Percentiles rank a stretch among this genome's conserved stretches.
phyloP scores from a whole-genome alignment of 1,139 yeast species.

The Nakaseomyces bracarensis region DNA sequence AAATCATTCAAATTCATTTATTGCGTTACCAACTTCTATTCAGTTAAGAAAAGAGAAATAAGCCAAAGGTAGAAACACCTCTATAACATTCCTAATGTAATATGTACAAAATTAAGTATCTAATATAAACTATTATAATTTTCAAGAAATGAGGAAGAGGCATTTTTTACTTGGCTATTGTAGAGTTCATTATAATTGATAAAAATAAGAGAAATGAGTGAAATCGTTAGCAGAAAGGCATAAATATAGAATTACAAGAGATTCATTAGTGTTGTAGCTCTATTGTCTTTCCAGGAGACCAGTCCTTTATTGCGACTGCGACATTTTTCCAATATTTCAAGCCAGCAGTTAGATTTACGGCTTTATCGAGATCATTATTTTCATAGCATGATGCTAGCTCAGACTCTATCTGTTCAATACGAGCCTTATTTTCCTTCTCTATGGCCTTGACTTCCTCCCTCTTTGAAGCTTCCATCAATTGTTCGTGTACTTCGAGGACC shows the following conservation, averaged over 20 bases:
- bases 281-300: constrained; percentile 67
- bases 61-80: too few relatives aligned
- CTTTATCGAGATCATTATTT: constrained; percentile 35
- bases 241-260: too few relatives aligned
- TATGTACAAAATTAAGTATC: constrained; percentile 1
- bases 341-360: constrained; percentile 59
- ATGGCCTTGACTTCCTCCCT: constrained; percentile 51
- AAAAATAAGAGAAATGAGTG: too few relatives aligned
- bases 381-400: constrained; percentile 32
- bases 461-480: constrained; percentile 52
- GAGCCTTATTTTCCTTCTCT: constrained; percentile 45
- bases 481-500: constrained; percentile 75
- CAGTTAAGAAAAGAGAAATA: neutral
- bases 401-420: constrained; percentile 40
- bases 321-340: constrained; percentile 83
- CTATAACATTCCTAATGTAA: neutral
- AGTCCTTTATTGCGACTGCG: constrained; percentile 61
- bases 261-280: constrained; percentile 55
- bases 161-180: too few relatives aligned
- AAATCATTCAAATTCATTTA: too few relatives aligned
- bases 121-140: too few relatives aligned
- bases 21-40: neutral
- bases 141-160: too few relatives aligned
- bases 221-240: too few relatives aligned
- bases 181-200: too few relatives aligned